These are phyloP conservation scores for Akanthomyces uredinophilus DNA, from an alignment of 2,329 filamentous ascomycete species.

Conservation along the genomic window DNA sequence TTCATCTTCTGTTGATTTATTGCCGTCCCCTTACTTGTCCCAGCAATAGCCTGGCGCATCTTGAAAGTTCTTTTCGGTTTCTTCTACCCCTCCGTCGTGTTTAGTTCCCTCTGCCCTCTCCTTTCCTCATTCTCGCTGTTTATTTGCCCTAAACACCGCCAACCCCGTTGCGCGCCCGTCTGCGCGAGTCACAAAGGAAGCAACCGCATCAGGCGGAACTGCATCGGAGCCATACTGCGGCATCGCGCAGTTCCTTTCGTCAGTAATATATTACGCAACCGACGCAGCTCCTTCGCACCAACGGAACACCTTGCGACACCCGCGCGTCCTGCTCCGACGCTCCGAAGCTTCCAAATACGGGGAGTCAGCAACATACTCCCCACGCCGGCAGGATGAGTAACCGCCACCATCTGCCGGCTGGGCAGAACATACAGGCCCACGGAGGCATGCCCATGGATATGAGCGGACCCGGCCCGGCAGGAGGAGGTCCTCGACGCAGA, in stretches of 20 bases:
- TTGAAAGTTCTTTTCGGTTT: not conserved
- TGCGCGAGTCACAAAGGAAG: slow-evolving; percentile 1
- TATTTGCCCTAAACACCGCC: not conserved
- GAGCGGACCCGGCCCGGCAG: slow-evolving; percentile 25
- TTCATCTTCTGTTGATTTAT: not conserved
- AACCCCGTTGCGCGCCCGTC: not conserved
- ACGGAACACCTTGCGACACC: not conserved
- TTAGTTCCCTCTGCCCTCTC: not conserved
- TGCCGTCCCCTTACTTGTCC: not conserved
- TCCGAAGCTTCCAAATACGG: slow-evolving; percentile 7
- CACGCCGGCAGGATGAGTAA: slow-evolving; percentile 72
- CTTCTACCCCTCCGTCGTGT: not conserved
- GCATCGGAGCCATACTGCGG: not conserved
- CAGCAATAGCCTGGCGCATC: not conserved
- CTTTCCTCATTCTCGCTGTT: not conserved
- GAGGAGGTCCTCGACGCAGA: slow-evolving; percentile 33
- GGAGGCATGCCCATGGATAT: slow-evolving; percentile 32
- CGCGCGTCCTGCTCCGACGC: not conserved
- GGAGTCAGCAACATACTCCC: slow-evolving; percentile 30
- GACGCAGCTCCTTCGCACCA: not conserved
- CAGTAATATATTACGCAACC: not conserved
- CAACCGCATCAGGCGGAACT: not conserved
- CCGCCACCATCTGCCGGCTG: slow-evolving; percentile 74
- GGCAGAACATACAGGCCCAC: slow-evolving; percentile 55
- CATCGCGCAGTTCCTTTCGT: not conserved